Evolutionary conservation across 495 filamentous ascomycete genomes (phyloP), one percentile per base, ranked within the genome.

Genomic region (Glonium stellatum): DNA sequence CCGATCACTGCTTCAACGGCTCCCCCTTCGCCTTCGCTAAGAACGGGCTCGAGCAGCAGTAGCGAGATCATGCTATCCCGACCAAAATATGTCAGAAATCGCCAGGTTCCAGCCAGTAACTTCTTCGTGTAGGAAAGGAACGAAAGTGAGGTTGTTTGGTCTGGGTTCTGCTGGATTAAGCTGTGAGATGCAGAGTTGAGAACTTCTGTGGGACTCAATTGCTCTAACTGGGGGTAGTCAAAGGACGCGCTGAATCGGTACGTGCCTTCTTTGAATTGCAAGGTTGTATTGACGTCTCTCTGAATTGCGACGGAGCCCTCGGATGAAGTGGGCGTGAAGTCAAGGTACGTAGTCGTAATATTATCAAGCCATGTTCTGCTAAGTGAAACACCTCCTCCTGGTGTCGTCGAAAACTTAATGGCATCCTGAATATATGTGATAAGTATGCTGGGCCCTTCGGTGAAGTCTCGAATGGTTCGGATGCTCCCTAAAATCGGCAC

Each of bases 81-180:
- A 1, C 84, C 84, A 70, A 86, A 87, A 59, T 87, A 87, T 0
- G 82, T 87, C 55, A 87, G 65, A 58, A 85, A 87, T 12, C 82
- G 72, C 84, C 84, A 87, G n/a, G 81, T 80, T 15, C 83, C 83
- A 10, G 84, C 83, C 1, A 84, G 71, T 6, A 87, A 68, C 55
- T 87, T 87, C 18, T 77, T 74, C 0, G 73, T 80, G 66, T 84
- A 87, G 4, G 84, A 85, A 22, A 87, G 62, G 67, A 87, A 86
- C 0, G 83, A 77, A 4, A 85, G 75, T 0, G 83, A 81, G 4
- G 70, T 72, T 1, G 77, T 74, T 56, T 82, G 75, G 39, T 72
- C 75, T 0, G 76, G 71, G 51, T 76, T 62, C 51, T 78, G 68
- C 0, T 66, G 56, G 22, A 80, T 79, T 8, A 86, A 69, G 35